phyloP scores from a whole-genome alignment of 2,329 filamentous ascomycete species.

The Geosmithia morbida region DNA sequence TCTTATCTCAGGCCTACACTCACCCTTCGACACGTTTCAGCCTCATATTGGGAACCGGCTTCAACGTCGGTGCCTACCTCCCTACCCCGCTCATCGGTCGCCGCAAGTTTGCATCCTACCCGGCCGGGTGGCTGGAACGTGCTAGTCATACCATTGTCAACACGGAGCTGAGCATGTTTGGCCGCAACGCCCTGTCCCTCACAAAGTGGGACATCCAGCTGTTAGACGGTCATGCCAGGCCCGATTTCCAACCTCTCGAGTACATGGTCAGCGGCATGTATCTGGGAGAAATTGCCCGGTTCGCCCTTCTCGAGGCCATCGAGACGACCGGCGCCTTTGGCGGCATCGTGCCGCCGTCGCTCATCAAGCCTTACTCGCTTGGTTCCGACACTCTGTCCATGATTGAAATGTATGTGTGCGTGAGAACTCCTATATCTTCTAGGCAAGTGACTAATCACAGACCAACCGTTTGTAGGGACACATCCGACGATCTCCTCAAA shows the following conservation, averaged over 20 bases:
- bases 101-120: conserved; percentile 41
- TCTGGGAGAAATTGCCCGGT: conserved; percentile 48
- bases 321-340: conserved; percentile 37
- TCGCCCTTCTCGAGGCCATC: conserved; percentile 44
- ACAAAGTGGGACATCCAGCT: conserved; percentile 47
- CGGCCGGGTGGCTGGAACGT: conserved; percentile 38
- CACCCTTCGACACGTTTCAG: conserved; percentile 45
- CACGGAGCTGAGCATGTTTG: conserved; percentile 55
- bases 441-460: background rate
- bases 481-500: conserved; percentile 14
- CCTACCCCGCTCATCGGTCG: conserved; percentile 40
- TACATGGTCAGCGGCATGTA: conserved; percentile 52
- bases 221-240: conserved; percentile 34
- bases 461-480: background rate
- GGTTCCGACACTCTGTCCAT: conserved; percentile 45
- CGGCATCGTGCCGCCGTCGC: conserved; percentile 37
- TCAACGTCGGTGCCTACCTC: conserved; percentile 51
- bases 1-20: conserved; percentile 49
- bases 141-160: conserved; percentile 52
- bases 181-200: conserved; percentile 39
- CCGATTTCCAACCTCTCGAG: conserved; percentile 48
- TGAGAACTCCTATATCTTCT: background rate
- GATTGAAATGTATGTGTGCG: conserved; percentile 35
- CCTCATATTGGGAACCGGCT: conserved; percentile 52
- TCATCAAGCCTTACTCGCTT: conserved; percentile 39